Evolutionary conservation across 164 flowering plant species (phyloP), one percentile per base, ranked within the genome.

Genomic region (Umbilicus rupestris): DNA sequence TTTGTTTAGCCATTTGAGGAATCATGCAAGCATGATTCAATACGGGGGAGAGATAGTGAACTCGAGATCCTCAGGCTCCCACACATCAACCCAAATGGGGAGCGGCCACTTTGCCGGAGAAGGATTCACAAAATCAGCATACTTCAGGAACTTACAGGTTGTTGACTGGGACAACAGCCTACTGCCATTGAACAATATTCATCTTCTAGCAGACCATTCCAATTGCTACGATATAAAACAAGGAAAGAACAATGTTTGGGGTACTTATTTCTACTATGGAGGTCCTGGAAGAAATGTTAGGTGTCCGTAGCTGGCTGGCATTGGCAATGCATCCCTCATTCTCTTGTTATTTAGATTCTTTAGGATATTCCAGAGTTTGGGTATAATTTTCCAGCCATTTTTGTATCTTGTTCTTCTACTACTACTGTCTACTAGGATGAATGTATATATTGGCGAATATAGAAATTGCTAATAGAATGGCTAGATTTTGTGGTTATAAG

Each of bases 21-120:
- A 57, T 37, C 73, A 68, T 33, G 84, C 84, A 59, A 76, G 58
- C 66, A 75, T 74, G 76, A 69, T 81, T 1, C 75, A 77, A 45
- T 81, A 67, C 65, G 84, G 84, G 11, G 84, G 84, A 22, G 82
- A 81, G 72, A 62, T 75, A 3, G 78, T 81, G 7, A 77, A 78
- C 70, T 63, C 70, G 0, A 35, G 72, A 35, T 26, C 66, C 0
- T 47, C 68, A 1, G 76, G 79, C 7, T 59, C 39, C 15, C 83
- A 80, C 74, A 80, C 83, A 0, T 68, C 76, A 20, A 72, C 74
- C n/a, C 60, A 72, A 41, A 71, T 71, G 73, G 73, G 73, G 3
- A 66, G 70, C 28, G 73, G 73, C 8, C 73, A 67, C 55, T 72
- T 72, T 58, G 66, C 71, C 0, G 57, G 22, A 3, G 74, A 72